These are phyloP conservation scores for Microascus cirrosus DNA, from an alignment of 2,329 filamentous ascomycete genomes.

Conservation along the genomic window DNA sequence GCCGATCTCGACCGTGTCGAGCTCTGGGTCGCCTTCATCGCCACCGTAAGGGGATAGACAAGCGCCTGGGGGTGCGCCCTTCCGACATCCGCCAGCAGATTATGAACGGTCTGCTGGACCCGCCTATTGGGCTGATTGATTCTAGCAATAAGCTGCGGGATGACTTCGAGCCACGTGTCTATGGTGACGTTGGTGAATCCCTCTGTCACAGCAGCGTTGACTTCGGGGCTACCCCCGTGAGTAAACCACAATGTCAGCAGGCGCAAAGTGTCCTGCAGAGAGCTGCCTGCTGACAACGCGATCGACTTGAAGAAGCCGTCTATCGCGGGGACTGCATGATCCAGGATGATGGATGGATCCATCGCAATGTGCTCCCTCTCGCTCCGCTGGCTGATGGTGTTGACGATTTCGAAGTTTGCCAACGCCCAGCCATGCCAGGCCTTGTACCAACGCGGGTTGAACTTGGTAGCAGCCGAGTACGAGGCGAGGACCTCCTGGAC, in stretches of 20 bases:
- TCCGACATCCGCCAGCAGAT: conserved; percentile 83
- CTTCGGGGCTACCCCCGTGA: conserved; percentile 78
- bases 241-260: conserved; percentile 94
- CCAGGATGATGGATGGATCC: conserved; percentile 59
- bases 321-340: conserved; percentile 90
- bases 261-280: conserved; percentile 87
- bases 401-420: conserved; percentile 97
- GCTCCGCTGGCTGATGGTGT: conserved; percentile 47
- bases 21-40: conserved; percentile 86
- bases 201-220: conserved; percentile 79
- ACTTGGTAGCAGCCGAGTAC: conserved; percentile 84
- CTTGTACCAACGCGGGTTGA: conserved; percentile 95
- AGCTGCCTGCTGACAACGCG: conserved; percentile 79
- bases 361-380: conserved; percentile 20
- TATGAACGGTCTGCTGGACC: conserved; percentile 84
- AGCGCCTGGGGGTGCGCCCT: conserved; percentile 90
- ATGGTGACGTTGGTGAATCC: conserved; percentile 88
- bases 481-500: conserved; percentile 84
- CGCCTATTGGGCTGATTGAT: conserved; percentile 92
- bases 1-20: conserved; percentile 78
- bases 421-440: conserved; percentile 98
- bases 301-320: conserved; percentile 98
- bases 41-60: conserved; percentile 93
- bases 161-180: conserved; percentile 97
- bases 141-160: conserved; percentile 90